phyloP scores from a whole-genome alignment of 1,139 yeast genomes.

The Candida pseudoviswanathii region DNA sequence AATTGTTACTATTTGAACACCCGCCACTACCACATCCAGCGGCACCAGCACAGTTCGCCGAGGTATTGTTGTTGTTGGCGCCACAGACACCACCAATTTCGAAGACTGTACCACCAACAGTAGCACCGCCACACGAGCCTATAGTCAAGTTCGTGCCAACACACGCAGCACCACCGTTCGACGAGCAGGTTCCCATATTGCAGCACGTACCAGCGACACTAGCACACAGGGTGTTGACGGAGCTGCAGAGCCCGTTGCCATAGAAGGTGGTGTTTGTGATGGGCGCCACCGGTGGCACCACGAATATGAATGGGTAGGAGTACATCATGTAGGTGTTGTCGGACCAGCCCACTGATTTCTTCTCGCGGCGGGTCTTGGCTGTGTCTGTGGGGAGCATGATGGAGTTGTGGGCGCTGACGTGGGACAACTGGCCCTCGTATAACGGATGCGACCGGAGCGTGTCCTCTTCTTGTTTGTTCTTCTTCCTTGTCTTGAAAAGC shows the following conservation, averaged over 20 bases:
- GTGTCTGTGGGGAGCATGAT: constrained; percentile 1
- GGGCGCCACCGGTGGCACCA: constrained; percentile 10
- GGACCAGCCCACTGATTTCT: constrained; percentile 6
- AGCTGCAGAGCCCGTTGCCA: constrained; percentile 5
- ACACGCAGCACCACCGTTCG: constrained; percentile 5
- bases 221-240: constrained; percentile 3
- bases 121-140: constrained; percentile 1
- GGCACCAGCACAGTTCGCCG: constrained; percentile 1
- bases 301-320: constrained; percentile 5
- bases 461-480: constrained; percentile 1
- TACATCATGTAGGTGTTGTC: constrained; percentile 6
- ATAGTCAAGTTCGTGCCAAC: constrained; percentile 1
- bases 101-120: constrained; percentile 4
- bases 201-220: constrained; percentile 7
- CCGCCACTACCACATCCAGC: constrained; percentile 3
- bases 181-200: constrained; percentile 5
- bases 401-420: constrained; percentile 7
- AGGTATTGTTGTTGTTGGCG: neutral
- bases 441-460: constrained; percentile 1
- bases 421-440: neutral
- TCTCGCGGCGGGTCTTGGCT: constrained; percentile 7
- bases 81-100: constrained; percentile 8
- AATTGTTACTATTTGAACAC: neutral
- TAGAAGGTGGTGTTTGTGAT: constrained; percentile 2
- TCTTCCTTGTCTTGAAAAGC: constrained; percentile 4